Conservation (phyloP, 78 protist species). For the Blattamonas nauphoetae region DNA sequence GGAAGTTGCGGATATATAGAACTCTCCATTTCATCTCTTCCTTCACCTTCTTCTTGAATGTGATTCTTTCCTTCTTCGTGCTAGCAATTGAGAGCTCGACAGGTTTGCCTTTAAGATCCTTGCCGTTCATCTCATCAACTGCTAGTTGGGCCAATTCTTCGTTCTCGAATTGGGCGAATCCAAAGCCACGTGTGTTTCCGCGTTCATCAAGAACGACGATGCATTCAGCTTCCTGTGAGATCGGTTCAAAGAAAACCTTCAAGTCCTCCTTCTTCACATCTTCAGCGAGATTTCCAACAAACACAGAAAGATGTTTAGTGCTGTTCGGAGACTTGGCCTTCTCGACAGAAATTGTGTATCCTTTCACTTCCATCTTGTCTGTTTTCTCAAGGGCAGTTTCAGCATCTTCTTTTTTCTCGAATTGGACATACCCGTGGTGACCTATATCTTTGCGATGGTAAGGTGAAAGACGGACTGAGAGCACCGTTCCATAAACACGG, state of each 20-base stretch:
- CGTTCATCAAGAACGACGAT: not conserved
- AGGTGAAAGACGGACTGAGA: not conserved
- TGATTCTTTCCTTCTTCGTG: not conserved
- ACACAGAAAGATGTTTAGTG: not conserved
- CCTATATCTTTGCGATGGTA: not conserved
- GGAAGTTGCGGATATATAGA: not conserved
- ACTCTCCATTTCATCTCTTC: not conserved
- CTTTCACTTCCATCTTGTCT: not conserved
- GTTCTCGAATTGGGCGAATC: not conserved
- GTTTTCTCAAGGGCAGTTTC: not conserved
- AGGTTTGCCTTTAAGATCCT: not conserved
- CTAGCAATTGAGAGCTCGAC: not conserved
- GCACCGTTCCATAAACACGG: not conserved
- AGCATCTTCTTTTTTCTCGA: not conserved
- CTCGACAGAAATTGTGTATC: not conserved
- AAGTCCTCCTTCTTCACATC: not conserved
- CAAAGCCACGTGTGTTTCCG: not conserved
- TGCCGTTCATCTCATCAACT: not conserved
- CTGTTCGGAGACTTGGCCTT: not conserved
- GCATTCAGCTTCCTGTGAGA: not conserved
- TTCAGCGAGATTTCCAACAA: not conserved
- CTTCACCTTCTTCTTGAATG: not conserved
- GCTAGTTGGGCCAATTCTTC: not conserved
- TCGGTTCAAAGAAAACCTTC: not conserved
- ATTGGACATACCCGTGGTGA: slow-evolving; percentile 2